Evolutionary conservation across 495 filamentous ascomycete genomes (phyloP), one percentile per base, ranked within the genome.

Genomic region (Penicillium manginii): DNA sequence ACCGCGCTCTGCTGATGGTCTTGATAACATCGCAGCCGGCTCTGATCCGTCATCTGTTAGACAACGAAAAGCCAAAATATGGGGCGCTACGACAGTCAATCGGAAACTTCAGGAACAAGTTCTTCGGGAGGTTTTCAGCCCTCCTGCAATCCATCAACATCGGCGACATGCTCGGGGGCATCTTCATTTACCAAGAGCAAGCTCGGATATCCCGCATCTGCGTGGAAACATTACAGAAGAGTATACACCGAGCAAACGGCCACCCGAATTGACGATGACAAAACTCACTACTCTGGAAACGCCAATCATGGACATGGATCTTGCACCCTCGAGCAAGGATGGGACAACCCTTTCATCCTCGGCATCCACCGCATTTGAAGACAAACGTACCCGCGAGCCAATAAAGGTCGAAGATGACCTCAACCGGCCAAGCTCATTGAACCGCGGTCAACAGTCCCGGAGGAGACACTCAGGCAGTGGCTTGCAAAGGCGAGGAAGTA

Each of bases 71-170:
- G 73, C 76, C 46, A 83, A 85, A 55, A 93, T 90, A 70, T 97
- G 92, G 96, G 94, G 94, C 12, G 91, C 92, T n/a, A 98, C 94
- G 2, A 93, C 86, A 18, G 90, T 98, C 19, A 98, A 98, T 67
- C 88, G 86, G 55, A 86, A 86, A 58, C 75, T 98, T 18, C 86
- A 92, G 47, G 92, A 96, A 64, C 90, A 97, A 68, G 93, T 98
- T 18, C 86, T 98, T 53, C 87, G 92, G 54, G 94, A 98, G 68
- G 94, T 96, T 0, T 98, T 98, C 72, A 81, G 90, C 40, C 91
- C 91, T 31, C 88, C 92, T 52, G 85, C 88, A 2, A 88, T 96
- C 52, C 85, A 88, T 68, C 84, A 80, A 42, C 84, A 86, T 56
- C 78, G 81, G 31, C 80, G 83, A 40, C 86, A 88, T 59, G 79